phyloP scores from a whole-genome alignment of 2,329 filamentous ascomycete genomes.

The Fusarium sp. region DNA sequence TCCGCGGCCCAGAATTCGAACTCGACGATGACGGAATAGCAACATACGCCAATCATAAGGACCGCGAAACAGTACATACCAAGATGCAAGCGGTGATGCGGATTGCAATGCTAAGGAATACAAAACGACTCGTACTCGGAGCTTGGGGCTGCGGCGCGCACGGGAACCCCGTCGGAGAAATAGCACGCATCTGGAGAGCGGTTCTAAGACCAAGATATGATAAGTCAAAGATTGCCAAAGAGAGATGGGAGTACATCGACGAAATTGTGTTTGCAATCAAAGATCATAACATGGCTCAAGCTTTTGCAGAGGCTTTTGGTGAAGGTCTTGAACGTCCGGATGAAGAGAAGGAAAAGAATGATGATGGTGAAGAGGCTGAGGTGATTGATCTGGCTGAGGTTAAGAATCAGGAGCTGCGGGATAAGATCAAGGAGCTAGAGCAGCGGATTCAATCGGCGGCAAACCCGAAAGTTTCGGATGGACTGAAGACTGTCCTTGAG shows the following conservation, averaged over 20 bases:
- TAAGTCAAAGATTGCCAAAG: constrained; percentile 32
- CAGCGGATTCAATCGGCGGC: constrained; percentile 16
- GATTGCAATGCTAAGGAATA: constrained; percentile 61
- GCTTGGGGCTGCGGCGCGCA: constrained; percentile 76
- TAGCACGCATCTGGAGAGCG: constrained; percentile 66
- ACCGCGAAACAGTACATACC: constrained; percentile 63
- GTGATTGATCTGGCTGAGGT: constrained; percentile 1
- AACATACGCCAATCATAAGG: constrained; percentile 60
- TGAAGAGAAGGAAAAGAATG: neutral
- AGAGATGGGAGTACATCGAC: constrained; percentile 42
- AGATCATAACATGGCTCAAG: constrained; percentile 63
- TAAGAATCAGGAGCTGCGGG: constrained; percentile 22
- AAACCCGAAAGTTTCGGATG: constrained; percentile 30
- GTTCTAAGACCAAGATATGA: constrained; percentile 45
- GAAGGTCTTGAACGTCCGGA: constrained; percentile 35
- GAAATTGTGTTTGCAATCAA: constrained; percentile 72
- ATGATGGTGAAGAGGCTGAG: neutral
- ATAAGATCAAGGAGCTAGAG: constrained; percentile 39
- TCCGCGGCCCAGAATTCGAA: constrained; percentile 68
- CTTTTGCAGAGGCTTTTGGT: constrained; percentile 65
- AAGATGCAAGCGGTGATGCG: constrained; percentile 72
- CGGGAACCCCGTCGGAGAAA: constrained; percentile 70
- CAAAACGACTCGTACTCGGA: constrained; percentile 67
- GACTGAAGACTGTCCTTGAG: constrained; percentile 19
- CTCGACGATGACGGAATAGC: constrained; percentile 51